phyloP scores from a whole-genome alignment of 2,329 filamentous ascomycete genomes.

The Cordyceps cicadae region DNA sequence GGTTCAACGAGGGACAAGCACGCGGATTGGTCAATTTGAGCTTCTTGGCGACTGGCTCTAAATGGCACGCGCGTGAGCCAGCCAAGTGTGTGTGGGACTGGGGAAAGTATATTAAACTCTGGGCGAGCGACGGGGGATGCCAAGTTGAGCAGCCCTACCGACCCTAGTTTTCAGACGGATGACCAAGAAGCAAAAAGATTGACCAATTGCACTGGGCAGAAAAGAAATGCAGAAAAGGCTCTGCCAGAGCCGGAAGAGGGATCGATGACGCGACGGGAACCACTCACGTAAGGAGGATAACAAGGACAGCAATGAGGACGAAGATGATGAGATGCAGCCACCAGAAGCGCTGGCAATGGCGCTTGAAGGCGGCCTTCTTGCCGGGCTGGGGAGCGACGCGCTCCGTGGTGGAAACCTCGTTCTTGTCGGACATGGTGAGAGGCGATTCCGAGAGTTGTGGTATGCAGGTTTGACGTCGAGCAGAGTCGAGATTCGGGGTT shows the following conservation, averaged over 20 bases:
- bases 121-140: not conserved
- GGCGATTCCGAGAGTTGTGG: not conserved
- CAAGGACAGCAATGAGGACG: conserved; percentile 41
- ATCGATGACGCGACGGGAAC: not conserved
- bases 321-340: conserved; percentile 50
- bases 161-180: not conserved
- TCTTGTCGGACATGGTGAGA: conserved; percentile 31
- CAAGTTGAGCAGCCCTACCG: not conserved
- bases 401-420: conserved; percentile 29
- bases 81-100: not conserved
- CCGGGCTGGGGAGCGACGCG: conserved; percentile 19
- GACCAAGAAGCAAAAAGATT: not conserved
- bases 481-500: not conserved
- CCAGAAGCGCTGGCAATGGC: conserved; percentile 51
- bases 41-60: not conserved
- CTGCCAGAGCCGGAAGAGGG: not conserved
- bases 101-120: not conserved
- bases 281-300: conserved; percentile 53
- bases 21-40: not conserved
- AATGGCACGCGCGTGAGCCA: not conserved
- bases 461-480: not conserved
- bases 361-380: conserved; percentile 32
- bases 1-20: not conserved
- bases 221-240: no score
- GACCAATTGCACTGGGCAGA: no score